Conservation (phyloP, 345 rosid species). For the Conringia planisiliqua region DNA sequence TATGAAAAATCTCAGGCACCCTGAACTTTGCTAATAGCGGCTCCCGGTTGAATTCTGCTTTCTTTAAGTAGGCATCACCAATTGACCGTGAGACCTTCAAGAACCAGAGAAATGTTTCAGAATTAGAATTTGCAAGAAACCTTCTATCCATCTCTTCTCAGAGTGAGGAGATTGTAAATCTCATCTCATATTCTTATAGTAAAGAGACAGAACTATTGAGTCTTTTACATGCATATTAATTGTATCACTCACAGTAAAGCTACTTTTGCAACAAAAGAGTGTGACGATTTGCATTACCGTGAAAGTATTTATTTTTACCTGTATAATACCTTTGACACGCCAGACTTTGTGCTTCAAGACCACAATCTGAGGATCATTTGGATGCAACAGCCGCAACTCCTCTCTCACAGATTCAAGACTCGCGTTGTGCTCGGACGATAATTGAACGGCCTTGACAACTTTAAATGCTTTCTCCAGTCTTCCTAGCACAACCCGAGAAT, state of each 20-base stretch:
- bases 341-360: constrained; percentile 56
- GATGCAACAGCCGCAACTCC: constrained; percentile 51
- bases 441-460: constrained; percentile 46
- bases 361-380: constrained; percentile 57
- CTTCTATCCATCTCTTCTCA: background rate
- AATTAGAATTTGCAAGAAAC: background rate
- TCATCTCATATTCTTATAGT: background rate
- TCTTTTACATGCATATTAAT: background rate
- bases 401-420: constrained; percentile 55
- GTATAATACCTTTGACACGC: constrained; percentile 64
- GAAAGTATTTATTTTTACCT: constrained; percentile 37
- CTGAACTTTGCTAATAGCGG: constrained; percentile 36
- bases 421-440: constrained; percentile 57
- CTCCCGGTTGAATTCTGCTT: constrained; percentile 36
- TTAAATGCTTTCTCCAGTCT: constrained; percentile 41
- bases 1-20: constrained; percentile 26
- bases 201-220: background rate
- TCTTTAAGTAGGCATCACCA: constrained; percentile 41
- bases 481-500: constrained; percentile 56
- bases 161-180: background rate
- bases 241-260: too few species aligned
- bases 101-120: background rate
- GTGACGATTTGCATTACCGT: background rate
- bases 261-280: background rate
- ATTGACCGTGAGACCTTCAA: constrained; percentile 36